Evolutionary conservation across 768 basidiomycete genomes (phyloP).

Genomic region (Naganishia vaughanmartiniae): DNA sequence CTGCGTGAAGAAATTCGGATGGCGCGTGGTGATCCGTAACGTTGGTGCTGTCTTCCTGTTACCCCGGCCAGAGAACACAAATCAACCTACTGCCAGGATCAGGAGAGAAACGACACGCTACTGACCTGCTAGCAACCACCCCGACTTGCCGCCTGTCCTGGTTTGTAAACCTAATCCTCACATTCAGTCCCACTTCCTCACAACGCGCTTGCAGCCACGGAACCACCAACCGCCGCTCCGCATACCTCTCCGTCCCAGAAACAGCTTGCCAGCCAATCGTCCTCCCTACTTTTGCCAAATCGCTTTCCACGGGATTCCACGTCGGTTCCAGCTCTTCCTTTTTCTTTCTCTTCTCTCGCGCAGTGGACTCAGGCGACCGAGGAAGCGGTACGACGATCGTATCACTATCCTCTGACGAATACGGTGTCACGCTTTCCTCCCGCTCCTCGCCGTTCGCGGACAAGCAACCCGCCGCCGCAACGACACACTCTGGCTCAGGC

Average conservation of each 20-base stretch:
- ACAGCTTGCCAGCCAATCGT: conserved; percentile 52
- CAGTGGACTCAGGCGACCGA: too few species aligned
- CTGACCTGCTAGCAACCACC: conserved; percentile 33
- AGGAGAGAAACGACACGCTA: conserved; percentile 8
- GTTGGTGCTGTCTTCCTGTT: conserved; percentile 56
- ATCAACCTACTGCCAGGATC: not conserved
- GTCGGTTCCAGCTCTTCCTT: not conserved
- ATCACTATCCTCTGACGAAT: not conserved
- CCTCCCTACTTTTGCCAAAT: conserved; percentile 37
- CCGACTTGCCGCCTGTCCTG: conserved; percentile 26
- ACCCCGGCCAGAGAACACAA: conserved; percentile 39
- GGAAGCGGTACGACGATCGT: not conserved
- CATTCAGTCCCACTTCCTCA: conserved; percentile 49
- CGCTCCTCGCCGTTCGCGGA: not conserved
- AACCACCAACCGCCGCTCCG: conserved; percentile 37
- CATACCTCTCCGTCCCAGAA: conserved; percentile 47
- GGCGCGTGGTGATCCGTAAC: conserved; percentile 55
- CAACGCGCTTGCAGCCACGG: conserved; percentile 45
- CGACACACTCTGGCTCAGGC: conserved; percentile 58
- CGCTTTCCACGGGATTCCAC: conserved; percentile 44
- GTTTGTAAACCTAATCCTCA: conserved; percentile 55
- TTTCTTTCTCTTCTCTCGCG: too few species aligned
- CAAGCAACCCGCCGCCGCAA: not conserved
- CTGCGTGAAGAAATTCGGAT: conserved; percentile 42
- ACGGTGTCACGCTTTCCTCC: too few species aligned